Evolutionary conservation across 805 yeast genomes (phyloP), one percentile per base, ranked within the genome.

Genomic region (Saturnispora hagleri): DNA sequence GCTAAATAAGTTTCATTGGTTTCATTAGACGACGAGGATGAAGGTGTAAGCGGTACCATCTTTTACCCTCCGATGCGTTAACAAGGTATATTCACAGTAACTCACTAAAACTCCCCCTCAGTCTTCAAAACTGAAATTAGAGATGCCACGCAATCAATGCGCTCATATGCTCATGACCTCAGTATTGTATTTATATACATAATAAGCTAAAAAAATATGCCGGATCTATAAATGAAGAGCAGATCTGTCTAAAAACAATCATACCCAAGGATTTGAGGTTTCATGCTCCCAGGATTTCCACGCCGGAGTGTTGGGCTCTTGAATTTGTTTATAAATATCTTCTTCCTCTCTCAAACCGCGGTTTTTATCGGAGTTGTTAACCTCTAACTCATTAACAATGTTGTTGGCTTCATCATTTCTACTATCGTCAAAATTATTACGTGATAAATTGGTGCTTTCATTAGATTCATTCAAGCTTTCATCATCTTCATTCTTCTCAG

Each of bases 251-350:
- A 18, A 13, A 40, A 18, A 27, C 33, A 26, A 28, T 51, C 41
- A 63, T 3, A 61, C 62, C 93, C 93, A 85, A 4, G 90, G 93
- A 60, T 85, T 85, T 3, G 69, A 22, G 10, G 15, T 68, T 48
- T 79, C 83, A 17, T 77, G 73, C n/a, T 76, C 73, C 80, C 81
- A 76, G 2, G 73, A 63, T 58, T 74, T 76, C 44, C 44, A 41
- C 4, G 35, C 43, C 22, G 51, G 57, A 76, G 83, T 2, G 73
- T 80, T 53, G 74, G 64, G 3, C 76, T 73, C 53, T 72, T 74
- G 62, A 76, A 80, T 46, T 20, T 40, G 28, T 17, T 47, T 31
- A 31, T 40, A 28, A 15, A 20, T 50, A 13, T 51, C 54, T 3
- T 53, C 54, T 5, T 55, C 59, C 0, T 27, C 35, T 24, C 43